Percentiles rank a stretch among this genome's conserved stretches.
Evolutionary conservation across 2,329 filamentous ascomycete species (phyloP).

Genomic region (Fusarium multiceps): DNA sequence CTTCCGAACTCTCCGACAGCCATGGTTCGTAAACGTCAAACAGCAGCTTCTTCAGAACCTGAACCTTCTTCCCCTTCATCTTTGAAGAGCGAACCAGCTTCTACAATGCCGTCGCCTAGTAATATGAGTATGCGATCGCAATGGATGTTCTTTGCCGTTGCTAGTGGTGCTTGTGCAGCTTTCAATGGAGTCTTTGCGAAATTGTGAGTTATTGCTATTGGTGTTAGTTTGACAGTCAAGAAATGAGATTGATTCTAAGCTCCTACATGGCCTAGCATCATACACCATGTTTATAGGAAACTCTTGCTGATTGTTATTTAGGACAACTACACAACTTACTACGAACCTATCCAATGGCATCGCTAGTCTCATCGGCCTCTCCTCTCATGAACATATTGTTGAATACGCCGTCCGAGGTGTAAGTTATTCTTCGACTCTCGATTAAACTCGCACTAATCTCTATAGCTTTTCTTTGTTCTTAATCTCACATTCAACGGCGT

Average conservation of each 20-base stretch:
- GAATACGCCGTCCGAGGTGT: constrained; percentile 63
- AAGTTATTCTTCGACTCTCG: constrained; percentile 42
- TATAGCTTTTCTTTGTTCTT: constrained; percentile 76
- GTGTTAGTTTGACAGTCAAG: not conserved
- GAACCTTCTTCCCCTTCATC: not conserved
- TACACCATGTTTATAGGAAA: not conserved
- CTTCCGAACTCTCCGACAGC: constrained; percentile 29
- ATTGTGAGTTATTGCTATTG: constrained; percentile 63
- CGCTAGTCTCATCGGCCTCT: constrained; percentile 58
- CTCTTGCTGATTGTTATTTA: constrained; percentile 41
- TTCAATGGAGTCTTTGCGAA: constrained; percentile 88
- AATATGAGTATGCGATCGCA: constrained; percentile 54
- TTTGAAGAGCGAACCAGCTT: constrained; percentile 3
- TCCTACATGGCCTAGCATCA: not conserved
- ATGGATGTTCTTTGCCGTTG: constrained; percentile 77
- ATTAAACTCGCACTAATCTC: constrained; percentile 10
- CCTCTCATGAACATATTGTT: constrained; percentile 54
- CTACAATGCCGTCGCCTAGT: constrained; percentile 18
- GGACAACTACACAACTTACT: constrained; percentile 68
- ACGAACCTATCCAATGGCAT: constrained; percentile 59
- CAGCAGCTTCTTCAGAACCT: constrained; percentile 18
- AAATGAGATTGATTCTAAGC: not conserved
- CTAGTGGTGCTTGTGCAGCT: constrained; percentile 81
- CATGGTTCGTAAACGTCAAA: constrained; percentile 49
- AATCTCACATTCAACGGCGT: constrained; percentile 81